These are phyloP conservation scores for Actinomortierella wolfii DNA, from an alignment of 371 early-diverging fungal species.

Conservation along the genomic window DNA sequence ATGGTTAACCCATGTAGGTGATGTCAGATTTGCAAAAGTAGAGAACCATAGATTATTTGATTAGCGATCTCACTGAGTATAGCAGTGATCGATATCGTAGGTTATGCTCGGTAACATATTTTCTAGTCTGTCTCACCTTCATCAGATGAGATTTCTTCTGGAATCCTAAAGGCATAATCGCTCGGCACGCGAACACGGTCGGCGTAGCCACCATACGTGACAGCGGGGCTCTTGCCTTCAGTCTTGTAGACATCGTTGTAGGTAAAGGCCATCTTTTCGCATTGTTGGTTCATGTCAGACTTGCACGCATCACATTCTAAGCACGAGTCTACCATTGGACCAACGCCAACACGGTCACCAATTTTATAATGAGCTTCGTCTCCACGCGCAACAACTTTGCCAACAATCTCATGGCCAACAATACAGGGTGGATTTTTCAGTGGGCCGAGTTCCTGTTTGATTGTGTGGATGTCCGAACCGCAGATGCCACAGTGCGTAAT, in stretches of 20 bases:
- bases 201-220: constrained; percentile 67
- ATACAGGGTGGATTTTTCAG: constrained; percentile 61
- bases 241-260: constrained; percentile 59
- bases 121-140: too few relatives aligned
- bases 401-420: constrained; percentile 80
- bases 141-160: constrained; percentile 37
- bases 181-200: constrained; percentile 63
- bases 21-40: background rate
- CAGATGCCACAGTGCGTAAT: constrained; percentile 64
- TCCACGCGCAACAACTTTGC: constrained; percentile 64
- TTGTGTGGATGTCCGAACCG: constrained; percentile 64
- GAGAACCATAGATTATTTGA: background rate
- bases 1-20: too few relatives aligned
- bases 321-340: constrained; percentile 58
- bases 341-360: constrained; percentile 79
- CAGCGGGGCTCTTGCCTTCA: constrained; percentile 54
- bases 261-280: constrained; percentile 53
- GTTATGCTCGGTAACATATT: too few relatives aligned
- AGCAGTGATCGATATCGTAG: too few relatives aligned
- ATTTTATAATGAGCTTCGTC: constrained; percentile 56
- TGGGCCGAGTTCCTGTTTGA: constrained; percentile 60
- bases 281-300: constrained; percentile 53
- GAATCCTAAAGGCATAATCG: constrained; percentile 57
- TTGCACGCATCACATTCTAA: constrained; percentile 53
- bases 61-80: background rate